Evolutionary conservation across 177 flowering plant genomes (phyloP).

Genomic region (Vitis hybrid): DNA sequence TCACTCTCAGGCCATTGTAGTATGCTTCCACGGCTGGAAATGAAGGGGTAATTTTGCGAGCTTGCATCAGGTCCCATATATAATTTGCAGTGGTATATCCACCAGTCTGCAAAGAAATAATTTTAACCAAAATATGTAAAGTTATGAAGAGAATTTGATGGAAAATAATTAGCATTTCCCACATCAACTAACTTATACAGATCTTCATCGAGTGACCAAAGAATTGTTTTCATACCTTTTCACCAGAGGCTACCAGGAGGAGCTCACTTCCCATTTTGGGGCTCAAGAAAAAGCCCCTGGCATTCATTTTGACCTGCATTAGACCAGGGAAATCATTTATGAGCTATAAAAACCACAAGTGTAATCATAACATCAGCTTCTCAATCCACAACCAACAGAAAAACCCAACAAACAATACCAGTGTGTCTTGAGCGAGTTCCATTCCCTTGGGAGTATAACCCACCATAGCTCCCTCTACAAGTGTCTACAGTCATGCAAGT

Average conservation of each 20-base stretch:
- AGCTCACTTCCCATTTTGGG: conserved; percentile 66
- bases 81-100: conserved; percentile 81
- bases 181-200: not conserved
- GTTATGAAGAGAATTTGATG: not conserved
- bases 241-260: conserved; percentile 78
- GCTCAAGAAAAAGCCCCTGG: conserved; percentile 49
- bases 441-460: conserved; percentile 83
- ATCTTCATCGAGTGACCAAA: not conserved
- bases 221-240: conserved; percentile 48
- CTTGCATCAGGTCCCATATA: conserved; percentile 91
- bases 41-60: conserved; percentile 45
- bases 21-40: conserved; percentile 82
- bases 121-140: conserved; percentile 4
- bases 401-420: conserved; percentile 47
- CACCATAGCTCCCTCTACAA: conserved; percentile 83
- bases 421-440: conserved; percentile 80
- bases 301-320: conserved; percentile 58
- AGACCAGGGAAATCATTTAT: conserved; percentile 7
- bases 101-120: conserved; percentile 60
- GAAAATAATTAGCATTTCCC: too few relatives aligned
- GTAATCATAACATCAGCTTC: not conserved
- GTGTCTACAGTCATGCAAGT: conserved; percentile 49
- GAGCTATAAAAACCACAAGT: not conserved
- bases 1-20: conserved; percentile 71
- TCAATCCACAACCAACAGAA: not conserved